phyloP scores from a whole-genome alignment of 169 alveolate genomes.

The Pseudocohnilembus persalinus region DNA sequence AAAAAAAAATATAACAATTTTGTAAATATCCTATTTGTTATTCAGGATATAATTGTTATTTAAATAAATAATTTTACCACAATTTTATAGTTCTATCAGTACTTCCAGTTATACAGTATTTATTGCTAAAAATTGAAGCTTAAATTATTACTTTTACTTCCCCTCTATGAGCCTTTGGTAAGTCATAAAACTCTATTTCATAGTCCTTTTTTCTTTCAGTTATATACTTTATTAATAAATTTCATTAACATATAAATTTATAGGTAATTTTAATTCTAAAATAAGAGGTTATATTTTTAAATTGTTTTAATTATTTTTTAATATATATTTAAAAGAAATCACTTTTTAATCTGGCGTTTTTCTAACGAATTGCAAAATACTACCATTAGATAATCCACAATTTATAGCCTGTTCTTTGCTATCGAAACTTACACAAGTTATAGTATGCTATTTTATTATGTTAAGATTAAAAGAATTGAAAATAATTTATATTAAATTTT shows the following conservation, averaged over 20 bases:
- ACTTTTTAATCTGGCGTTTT: slow-evolving; percentile 50
- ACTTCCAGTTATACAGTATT: slow-evolving; percentile 59
- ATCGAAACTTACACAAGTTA: slow-evolving; percentile 8
- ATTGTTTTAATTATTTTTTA: neutral
- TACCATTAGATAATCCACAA: slow-evolving; percentile 63
- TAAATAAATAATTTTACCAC: slow-evolving; percentile 55
- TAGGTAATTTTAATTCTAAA: no score
- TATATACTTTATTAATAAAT: slow-evolving; percentile 5
- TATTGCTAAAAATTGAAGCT: slow-evolving; percentile 42
- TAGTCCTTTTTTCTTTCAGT: slow-evolving; percentile 37
- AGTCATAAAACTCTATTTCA: slow-evolving; percentile 36
- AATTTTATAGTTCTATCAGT: slow-evolving; percentile 69
- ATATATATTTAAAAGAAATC: neutral
- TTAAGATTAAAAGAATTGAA: no score
- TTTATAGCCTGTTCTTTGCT: slow-evolving; percentile 47
- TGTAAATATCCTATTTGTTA: slow-evolving; percentile 15
- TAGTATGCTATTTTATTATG: neutral
- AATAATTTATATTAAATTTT: no score
- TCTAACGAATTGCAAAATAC: slow-evolving; percentile 55
- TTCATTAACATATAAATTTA: no score
- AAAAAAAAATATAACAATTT: neutral
- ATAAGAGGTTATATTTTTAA: no score
- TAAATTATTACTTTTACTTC: slow-evolving; percentile 59
- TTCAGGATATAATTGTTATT: slow-evolving; percentile 36
- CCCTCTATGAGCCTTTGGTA: slow-evolving; percentile 49